A percentile compares a stretch with the other conserved stretches of the same genome.
Conservation (phyloP, 2,329 filamentous ascomycete genomes). For the Fusarium continuum region DNA sequence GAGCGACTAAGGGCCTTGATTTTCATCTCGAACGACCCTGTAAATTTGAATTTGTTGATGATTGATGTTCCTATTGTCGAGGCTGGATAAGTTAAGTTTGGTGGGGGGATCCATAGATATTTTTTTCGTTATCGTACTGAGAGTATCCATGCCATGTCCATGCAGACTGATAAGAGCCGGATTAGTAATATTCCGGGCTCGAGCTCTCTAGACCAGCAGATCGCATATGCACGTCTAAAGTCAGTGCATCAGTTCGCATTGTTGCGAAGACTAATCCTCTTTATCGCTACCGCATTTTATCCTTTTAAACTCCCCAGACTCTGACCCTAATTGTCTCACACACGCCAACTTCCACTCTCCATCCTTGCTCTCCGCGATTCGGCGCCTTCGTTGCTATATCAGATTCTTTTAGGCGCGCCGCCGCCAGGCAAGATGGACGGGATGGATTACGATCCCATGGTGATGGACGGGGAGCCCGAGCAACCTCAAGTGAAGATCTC, state of each 20-base stretch:
- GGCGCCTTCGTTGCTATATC: constrained; percentile 4
- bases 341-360: not conserved
- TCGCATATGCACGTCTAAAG: constrained; percentile 36
- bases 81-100: constrained; percentile 20
- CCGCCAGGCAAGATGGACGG: constrained; percentile 49
- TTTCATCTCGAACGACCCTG: constrained; percentile 55
- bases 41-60: not conserved
- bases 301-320: not conserved
- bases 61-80: constrained; percentile 17
- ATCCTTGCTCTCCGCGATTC: not conserved
- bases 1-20: constrained; percentile 75
- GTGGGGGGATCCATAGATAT: constrained; percentile 39
- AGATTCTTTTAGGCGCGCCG: constrained; percentile 18
- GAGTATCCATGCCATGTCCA: not conserved
- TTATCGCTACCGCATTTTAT: constrained; percentile 4
- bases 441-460: constrained; percentile 70
- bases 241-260: constrained; percentile 25
- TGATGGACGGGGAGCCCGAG: constrained; percentile 66
- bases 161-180: constrained; percentile 44
- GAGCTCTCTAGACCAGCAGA: constrained; percentile 22
- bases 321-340: not conserved
- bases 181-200: constrained; percentile 45
- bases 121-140: constrained; percentile 48
- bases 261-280: constrained; percentile 39
- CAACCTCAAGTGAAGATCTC: constrained; percentile 69